phyloP scores from a whole-genome alignment of 1,284 basidiomycete genomes.

The Ceratobasidium sp. region DNA sequence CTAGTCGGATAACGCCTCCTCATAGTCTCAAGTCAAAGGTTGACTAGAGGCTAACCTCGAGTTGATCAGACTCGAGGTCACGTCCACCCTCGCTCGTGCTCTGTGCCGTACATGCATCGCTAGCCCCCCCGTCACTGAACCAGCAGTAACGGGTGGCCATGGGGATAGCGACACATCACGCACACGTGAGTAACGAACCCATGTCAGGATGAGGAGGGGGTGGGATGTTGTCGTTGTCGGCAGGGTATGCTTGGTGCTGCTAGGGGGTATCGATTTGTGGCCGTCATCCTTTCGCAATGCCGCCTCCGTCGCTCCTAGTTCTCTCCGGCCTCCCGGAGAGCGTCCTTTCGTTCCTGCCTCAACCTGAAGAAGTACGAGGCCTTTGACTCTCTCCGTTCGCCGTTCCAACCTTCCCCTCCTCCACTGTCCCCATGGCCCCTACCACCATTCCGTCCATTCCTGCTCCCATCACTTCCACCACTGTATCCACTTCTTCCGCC shows the following conservation, averaged over 20 bases:
- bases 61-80: background rate
- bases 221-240: background rate
- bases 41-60: background rate
- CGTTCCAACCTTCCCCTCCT: background rate
- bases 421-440: background rate
- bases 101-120: background rate
- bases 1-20: background rate
- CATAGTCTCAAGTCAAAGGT: background rate
- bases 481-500: background rate
- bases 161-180: background rate
- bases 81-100: background rate
- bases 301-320: background rate
- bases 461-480: background rate
- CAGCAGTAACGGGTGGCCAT: constrained; percentile 3
- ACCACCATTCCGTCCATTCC: background rate
- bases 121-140: background rate
- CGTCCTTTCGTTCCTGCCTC: background rate
- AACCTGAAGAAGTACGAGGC: background rate
- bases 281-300: background rate
- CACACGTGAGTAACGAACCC: background rate
- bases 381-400: background rate
- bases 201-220: background rate
- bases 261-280: constrained; percentile 11
- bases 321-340: background rate
- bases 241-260: constrained; percentile 7